phyloP scores from a whole-genome alignment of 1,284 basidiomycete species.

The Boletus sp. region DNA sequence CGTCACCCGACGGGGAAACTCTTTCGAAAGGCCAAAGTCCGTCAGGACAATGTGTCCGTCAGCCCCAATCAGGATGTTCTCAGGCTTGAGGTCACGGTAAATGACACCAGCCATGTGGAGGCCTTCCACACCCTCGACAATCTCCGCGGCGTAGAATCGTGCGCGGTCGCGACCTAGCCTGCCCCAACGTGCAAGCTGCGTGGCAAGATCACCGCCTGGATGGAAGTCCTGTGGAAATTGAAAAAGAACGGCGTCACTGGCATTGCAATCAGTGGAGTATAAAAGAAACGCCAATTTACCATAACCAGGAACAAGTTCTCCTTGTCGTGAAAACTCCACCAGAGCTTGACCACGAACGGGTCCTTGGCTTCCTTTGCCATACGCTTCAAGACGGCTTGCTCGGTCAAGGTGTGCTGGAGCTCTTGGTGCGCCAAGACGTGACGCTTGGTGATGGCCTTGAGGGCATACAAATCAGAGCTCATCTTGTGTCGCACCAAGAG shows the following conservation, averaged over 20 bases:
- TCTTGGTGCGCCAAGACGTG: constrained; percentile 95
- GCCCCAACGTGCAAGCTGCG: constrained; percentile 93
- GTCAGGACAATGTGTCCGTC: constrained; percentile 95
- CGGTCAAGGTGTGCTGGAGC: constrained; percentile 90
- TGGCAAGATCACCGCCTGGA: constrained; percentile 93
- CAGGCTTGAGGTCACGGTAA: constrained; percentile 89
- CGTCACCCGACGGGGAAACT: constrained; percentile 60
- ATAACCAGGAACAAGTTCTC: constrained; percentile 91
- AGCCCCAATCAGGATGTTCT: constrained; percentile 90
- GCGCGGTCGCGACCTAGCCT: constrained; percentile 88
- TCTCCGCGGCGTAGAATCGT: constrained; percentile 94
- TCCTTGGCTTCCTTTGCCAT: constrained; percentile 81
- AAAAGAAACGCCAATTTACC: constrained; percentile 41
- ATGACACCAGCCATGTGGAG: constrained; percentile 84
- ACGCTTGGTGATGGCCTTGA: constrained; percentile 96
- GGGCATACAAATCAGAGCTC: constrained; percentile 73
- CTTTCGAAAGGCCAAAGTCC: constrained; percentile 91
- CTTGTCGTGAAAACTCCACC: constrained; percentile 95
- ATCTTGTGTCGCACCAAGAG: constrained; percentile 79
- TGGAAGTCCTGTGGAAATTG: constrained; percentile 74
- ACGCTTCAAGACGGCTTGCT: constrained; percentile 87
- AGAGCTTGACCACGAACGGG: constrained; percentile 90
- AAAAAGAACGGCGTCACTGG: constrained; percentile 20
- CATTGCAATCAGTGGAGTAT: constrained; percentile 13
- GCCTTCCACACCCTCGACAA: constrained; percentile 91